Percentiles rank a stretch among this genome's conserved stretches.
Evolutionary conservation across 2,329 filamentous ascomycete species (phyloP).

Genomic region (Dothistroma septosporum): DNA sequence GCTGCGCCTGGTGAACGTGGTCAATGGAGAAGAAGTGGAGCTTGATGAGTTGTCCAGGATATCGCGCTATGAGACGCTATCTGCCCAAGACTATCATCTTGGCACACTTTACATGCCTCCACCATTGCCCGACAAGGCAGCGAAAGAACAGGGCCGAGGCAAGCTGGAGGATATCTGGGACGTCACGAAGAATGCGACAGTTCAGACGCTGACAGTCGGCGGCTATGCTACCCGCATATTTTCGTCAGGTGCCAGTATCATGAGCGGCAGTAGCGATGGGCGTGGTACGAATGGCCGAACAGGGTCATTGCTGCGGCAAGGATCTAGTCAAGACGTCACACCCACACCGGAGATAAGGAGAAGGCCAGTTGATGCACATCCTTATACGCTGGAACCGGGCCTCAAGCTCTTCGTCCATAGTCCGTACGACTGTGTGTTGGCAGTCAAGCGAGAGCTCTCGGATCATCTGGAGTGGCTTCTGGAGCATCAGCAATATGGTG

Average conservation of each 20-base stretch:
- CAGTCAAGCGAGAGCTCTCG: constrained; percentile 76
- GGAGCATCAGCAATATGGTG: constrained; percentile 72
- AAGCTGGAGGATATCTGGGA: constrained; percentile 88
- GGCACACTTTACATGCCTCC: constrained; percentile 74
- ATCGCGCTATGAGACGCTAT: constrained; percentile 79
- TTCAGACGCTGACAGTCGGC: constrained; percentile 43
- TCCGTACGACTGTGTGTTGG: constrained; percentile 92
- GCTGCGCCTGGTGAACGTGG: constrained; percentile 82
- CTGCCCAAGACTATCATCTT: constrained; percentile 88
- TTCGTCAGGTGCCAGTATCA: constrained; percentile 75
- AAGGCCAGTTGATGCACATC: constrained; percentile 38
- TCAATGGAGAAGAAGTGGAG: constrained; percentile 76
- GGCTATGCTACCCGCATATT: constrained; percentile 84
- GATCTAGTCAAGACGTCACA: constrained; percentile 32
- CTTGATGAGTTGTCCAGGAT: constrained; percentile 74
- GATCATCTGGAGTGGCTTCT: constrained; percentile 86
- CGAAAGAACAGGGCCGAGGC: constrained; percentile 54
- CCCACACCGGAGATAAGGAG: constrained; percentile 25
- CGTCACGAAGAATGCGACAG: constrained; percentile 41
- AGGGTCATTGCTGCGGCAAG: constrained; percentile 29
- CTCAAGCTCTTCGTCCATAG: constrained; percentile 91
- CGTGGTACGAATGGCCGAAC: constrained; percentile 34
- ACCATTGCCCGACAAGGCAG: constrained; percentile 56
- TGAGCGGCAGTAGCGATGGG: constrained; percentile 41
- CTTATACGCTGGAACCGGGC: constrained; percentile 52